phyloP scores from a whole-genome alignment of 2,329 filamentous ascomycete genomes.

The Leptographium procerum region DNA sequence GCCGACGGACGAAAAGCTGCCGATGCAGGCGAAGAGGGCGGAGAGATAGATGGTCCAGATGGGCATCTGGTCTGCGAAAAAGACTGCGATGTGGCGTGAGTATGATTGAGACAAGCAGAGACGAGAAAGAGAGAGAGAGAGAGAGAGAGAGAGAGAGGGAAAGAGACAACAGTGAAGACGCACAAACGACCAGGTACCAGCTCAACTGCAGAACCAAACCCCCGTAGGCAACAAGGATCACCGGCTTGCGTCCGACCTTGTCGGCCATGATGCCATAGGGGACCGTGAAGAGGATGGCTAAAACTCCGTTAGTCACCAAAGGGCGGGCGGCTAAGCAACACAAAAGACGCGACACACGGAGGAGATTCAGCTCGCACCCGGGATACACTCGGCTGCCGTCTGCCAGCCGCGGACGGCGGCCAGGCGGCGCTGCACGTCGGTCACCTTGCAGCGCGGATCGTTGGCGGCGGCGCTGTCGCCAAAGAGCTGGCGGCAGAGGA shows the following conservation, averaged over 20 bases:
- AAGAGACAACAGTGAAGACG: not conserved
- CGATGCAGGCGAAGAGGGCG: constrained; percentile 25
- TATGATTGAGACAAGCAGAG: too few relatives aligned
- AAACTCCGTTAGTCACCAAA: not conserved
- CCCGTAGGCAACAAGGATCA: constrained; percentile 23
- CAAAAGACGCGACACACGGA: too few relatives aligned
- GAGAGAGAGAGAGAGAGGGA: not conserved
- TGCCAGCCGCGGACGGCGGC: constrained; percentile 39
- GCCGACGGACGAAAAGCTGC: constrained; percentile 27
- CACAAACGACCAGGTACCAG: constrained; percentile 16
- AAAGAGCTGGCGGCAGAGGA: constrained; percentile 32
- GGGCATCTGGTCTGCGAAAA: constrained; percentile 23
- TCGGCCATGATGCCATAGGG: constrained; percentile 36
- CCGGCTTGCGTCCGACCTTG: constrained; percentile 30
- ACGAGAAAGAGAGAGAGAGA: not conserved
- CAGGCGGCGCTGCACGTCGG: constrained; percentile 37
- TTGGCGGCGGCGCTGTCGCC: constrained; percentile 26
- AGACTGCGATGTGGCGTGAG: not conserved
- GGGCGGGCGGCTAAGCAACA: not conserved
- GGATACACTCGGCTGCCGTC: constrained; percentile 32
- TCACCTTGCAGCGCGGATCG: constrained; percentile 33
- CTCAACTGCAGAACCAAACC: constrained; percentile 12
- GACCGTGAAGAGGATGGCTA: constrained; percentile 21
- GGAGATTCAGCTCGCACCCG: too few relatives aligned
- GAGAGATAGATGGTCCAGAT: constrained; percentile 27